Percentiles rank a stretch among this genome's conserved stretches.
These are phyloP conservation scores for Plasmodium vivax DNA, from an alignment of 169 alveolate genomes.

Conservation along the genomic window DNA sequence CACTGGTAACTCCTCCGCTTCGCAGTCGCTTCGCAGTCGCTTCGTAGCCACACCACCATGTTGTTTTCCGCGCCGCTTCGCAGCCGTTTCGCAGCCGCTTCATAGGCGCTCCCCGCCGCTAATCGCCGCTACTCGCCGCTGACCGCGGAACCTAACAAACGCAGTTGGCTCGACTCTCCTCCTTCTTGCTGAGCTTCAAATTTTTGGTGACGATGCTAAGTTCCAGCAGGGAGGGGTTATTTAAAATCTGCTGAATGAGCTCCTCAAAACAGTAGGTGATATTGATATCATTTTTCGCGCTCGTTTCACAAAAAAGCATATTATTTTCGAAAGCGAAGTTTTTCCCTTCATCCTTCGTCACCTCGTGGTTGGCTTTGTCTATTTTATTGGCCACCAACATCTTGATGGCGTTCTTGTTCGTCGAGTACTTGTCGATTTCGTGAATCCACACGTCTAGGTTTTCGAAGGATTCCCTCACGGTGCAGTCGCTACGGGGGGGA, in stretches of 20 bases:
- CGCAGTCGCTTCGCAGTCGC: too few species aligned
- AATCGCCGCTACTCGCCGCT: too few species aligned
- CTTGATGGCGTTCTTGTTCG: slow-evolving; percentile 71
- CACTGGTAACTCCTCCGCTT: too few species aligned
- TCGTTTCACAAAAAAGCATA: slow-evolving; percentile 75
- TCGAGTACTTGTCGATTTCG: slow-evolving; percentile 74
- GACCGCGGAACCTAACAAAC: neutral
- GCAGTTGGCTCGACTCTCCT: slow-evolving; percentile 25
- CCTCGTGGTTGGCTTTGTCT: slow-evolving; percentile 67
- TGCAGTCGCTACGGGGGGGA: slow-evolving; percentile 12
- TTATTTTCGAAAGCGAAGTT: slow-evolving; percentile 61
- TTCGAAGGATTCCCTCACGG: slow-evolving; percentile 86
- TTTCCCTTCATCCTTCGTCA: slow-evolving; percentile 70
- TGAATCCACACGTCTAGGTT: slow-evolving; percentile 77
- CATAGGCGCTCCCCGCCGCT: neutral
- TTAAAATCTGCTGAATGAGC: slow-evolving; percentile 27
- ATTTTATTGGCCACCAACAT: slow-evolving; percentile 79
- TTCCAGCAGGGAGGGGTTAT: slow-evolving; percentile 41
- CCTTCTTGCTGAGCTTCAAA: slow-evolving; percentile 34
- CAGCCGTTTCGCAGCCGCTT: too few species aligned
- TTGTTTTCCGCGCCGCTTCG: too few species aligned
- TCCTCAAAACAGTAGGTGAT: slow-evolving; percentile 52
- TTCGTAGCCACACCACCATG: too few species aligned
- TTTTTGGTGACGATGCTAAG: slow-evolving; percentile 39
- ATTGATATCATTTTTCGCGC: slow-evolving; percentile 68